Base-by-base conservation (phyloP, 345 rosid genomes). In the Salix purpurea region DNA sequence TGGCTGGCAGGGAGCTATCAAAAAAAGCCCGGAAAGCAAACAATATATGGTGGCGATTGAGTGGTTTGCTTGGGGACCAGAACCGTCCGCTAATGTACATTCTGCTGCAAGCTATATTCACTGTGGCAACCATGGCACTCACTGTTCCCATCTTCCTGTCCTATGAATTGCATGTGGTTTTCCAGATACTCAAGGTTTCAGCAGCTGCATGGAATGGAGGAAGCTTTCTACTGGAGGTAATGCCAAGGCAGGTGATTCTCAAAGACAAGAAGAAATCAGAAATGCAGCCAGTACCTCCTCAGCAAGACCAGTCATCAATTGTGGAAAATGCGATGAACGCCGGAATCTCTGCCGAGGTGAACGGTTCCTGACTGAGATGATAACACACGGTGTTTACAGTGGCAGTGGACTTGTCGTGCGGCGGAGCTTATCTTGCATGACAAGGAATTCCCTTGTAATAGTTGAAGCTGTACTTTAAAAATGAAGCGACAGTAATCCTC, bases 161-260 rank as follows among this genome's bases (percentile, higher is more conserved):
- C 1, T 93, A 95, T 69, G 60, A 83, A 79, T 81, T 91, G 54
- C 94, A 90, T 21, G 91, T 77, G 44, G 74, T 90, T 74, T 95
- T 95, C 83, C 99, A 95, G 77, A 71, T 93, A 65, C 90, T 95
- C 15, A 95, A 93, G 89, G 84, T 95, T 61, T 93, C 99, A 0
- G 98, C 99, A 6, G 81, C 99, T 0, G 89, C 91, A 13, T 95
- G 97, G 97, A 95, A 93, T 72, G 99, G 99, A 21, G 99, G 93
- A 61, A 93, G 91, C 89, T 95, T 95, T 74, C 87, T 93, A 67
- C 78, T 95, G 42, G 99, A 91, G 65, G 98, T 91, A 64, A 85
- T 93, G 98, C 98, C 99, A 0, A 85, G 88, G 65, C 97, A 93
- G 91, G 94, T 89, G 77, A 93, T 93, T 36, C 89, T 86, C 74